Evolutionary conservation across 139 green algal species (phyloP), one percentile per base, ranked within the genome.

Genomic region (Chlorella sp.): DNA sequence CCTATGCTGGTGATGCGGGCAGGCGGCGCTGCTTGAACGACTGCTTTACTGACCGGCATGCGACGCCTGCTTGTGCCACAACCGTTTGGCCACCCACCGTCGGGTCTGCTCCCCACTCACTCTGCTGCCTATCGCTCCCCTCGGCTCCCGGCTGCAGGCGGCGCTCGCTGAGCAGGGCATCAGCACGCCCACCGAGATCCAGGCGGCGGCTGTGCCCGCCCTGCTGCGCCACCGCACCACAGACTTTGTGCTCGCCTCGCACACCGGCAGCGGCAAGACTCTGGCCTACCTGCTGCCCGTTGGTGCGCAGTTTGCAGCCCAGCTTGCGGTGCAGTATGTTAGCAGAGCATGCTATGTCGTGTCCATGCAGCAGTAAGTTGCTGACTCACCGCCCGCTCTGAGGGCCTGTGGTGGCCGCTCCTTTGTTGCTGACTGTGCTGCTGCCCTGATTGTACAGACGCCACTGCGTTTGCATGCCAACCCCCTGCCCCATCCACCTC

Each of bases 261-360:
- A 99, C 86, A 99, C 96, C 24, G 96, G 96, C 26, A 96, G 90
- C 26, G 96, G 96, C 58, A 99, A 99, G 84, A 99, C 96, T 0
- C 89, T 99, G 22, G 95, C 95, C 0, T 99, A 99, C 91, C 93
- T 99, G n/a, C 91, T 99, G 54, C 96, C 96, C 3, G 65, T 99
- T 46, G 93, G 98, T 83, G 81, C 79, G 77, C 43, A 32, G 51
- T 26, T 11, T n/a, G n/a, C n/a, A n/a, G n/a, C n/a, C n/a, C n/a
- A n/a, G n/a, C n/a, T n/a, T n/a, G n/a, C n/a, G n/a, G n/a, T n/a
- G n/a, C n/a, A n/a, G n/a, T n/a, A n/a, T n/a, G n/a, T n/a, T n/a
- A n/a, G n/a, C n/a, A n/a, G n/a, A n/a, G 62, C 54, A 34, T 48
- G 60, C 60, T 32, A 22, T 69, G 40, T 1, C 19, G 51, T 14